A percentile compares a stretch with the other conserved stretches of the same genome.
phyloP scores from a whole-genome alignment of 1,284 basidiomycete genomes.

The Cryptococcus jaspeensis region DNA sequence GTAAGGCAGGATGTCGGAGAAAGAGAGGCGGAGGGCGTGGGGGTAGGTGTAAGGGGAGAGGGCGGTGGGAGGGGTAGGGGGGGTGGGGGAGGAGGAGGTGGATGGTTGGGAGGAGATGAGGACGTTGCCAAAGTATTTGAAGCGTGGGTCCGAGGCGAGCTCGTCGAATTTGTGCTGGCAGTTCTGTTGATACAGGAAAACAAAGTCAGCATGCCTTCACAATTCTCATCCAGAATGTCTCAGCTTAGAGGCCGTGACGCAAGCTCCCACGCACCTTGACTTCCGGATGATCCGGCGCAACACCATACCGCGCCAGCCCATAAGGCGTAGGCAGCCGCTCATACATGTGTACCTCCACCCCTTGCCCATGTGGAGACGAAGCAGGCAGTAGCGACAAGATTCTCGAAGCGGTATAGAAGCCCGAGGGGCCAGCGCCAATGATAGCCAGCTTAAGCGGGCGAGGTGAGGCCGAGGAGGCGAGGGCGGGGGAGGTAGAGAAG shows the following conservation, averaged over 20 bases:
- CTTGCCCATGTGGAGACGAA: conserved; percentile 48
- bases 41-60: conserved; percentile 49
- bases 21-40: conserved; percentile 49
- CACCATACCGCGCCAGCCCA: conserved; percentile 92
- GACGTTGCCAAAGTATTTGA: conserved; percentile 91
- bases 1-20: conserved; percentile 49
- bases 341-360: conserved; percentile 77
- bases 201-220: neutral
- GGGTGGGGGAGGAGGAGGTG: conserved; percentile 7
- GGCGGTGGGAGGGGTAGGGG: conserved; percentile 15
- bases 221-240: too few species aligned
- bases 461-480: neutral
- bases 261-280: conserved; percentile 70
- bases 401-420: conserved; percentile 88
- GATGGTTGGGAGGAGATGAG: conserved; percentile 57
- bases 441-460: conserved; percentile 50
- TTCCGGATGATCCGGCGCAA: conserved; percentile 98
- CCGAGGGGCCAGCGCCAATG: conserved; percentile 79
- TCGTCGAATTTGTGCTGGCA: conserved; percentile 93
- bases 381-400: conserved; percentile 65
- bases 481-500: neutral
- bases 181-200: too few species aligned
- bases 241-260: too few species aligned
- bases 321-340: conserved; percentile 93
- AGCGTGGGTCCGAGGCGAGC: conserved; percentile 66